These are phyloP conservation scores for Suhomyces bokatorum DNA, from an alignment of 1,139 yeast species.

Conservation along the genomic window DNA sequence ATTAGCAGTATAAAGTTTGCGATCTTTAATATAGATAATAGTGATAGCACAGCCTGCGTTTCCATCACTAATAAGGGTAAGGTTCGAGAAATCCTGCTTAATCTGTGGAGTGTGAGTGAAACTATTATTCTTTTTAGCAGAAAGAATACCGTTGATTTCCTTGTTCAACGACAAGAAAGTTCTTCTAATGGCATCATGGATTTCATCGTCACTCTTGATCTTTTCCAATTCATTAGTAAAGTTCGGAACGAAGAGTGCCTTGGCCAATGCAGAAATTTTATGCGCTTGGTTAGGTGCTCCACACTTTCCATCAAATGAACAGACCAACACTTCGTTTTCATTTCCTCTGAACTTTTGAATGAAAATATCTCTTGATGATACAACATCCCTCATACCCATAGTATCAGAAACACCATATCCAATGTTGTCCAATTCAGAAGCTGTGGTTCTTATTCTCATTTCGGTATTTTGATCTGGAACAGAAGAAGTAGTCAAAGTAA, in stretches of 20 bases:
- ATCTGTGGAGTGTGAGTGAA: conserved; percentile 25
- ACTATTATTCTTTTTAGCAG: conserved; percentile 36
- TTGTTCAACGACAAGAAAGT: conserved; percentile 79
- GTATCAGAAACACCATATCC: conserved; percentile 92
- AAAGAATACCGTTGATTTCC: conserved; percentile 57
- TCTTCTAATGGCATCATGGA: conserved; percentile 72
- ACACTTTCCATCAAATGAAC: conserved; percentile 84
- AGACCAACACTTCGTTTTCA: conserved; percentile 67
- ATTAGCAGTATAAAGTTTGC: conserved; percentile 76
- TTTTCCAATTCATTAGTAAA: conserved; percentile 64
- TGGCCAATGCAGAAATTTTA: conserved; percentile 69
- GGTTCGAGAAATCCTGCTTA: conserved; percentile 45
- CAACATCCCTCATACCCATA: conserved; percentile 65
- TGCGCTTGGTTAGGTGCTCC: conserved; percentile 61
- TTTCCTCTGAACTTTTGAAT: conserved; percentile 86
- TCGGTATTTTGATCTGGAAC: conserved; percentile 88
- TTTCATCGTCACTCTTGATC: conserved; percentile 43
- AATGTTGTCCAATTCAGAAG: conserved; percentile 75
- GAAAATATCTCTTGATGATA: conserved; percentile 81
- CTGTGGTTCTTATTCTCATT: conserved; percentile 87
- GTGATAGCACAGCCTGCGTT: conserved; percentile 87
- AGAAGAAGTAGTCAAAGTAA: conserved; percentile 77
- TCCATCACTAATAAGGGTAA: conserved; percentile 58
- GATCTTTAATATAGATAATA: conserved; percentile 72
- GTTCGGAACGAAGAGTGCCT: conserved; percentile 64